Percentiles rank a stretch among this genome's conserved stretches.
These are phyloP conservation scores for Dendrostoma leiphaemia DNA, from an alignment of 2,329 filamentous ascomycete species.

Conservation along the genomic window DNA sequence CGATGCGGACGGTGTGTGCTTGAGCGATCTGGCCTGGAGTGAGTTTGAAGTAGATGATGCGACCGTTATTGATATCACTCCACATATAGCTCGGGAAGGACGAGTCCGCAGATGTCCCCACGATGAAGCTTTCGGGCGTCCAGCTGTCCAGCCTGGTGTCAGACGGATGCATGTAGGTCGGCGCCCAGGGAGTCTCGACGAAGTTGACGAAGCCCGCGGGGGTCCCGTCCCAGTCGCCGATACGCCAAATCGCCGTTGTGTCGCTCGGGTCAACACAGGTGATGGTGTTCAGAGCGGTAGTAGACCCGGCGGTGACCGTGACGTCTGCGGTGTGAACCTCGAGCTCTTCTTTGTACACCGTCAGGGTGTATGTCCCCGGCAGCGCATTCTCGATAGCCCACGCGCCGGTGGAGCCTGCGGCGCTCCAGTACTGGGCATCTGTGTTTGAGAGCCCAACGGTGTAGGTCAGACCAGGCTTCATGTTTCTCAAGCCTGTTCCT, in stretches of 20 bases:
- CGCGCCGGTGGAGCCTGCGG: slow-evolving; percentile 25
- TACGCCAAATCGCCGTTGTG: slow-evolving; percentile 32
- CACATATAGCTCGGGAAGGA: slow-evolving; percentile 41
- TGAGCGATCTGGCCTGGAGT: slow-evolving; percentile 26
- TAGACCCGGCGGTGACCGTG: slow-evolving; percentile 28
- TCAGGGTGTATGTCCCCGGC: slow-evolving; percentile 31
- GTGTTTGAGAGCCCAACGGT: slow-evolving; percentile 35
- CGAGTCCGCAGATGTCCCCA: slow-evolving; percentile 31
- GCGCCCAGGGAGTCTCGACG: slow-evolving; percentile 36
- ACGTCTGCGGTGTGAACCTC: slow-evolving; percentile 27
- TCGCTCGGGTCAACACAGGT: slow-evolving; percentile 31
- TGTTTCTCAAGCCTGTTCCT: slow-evolving; percentile 33
- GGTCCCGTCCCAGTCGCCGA: slow-evolving; percentile 35
- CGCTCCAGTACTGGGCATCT: slow-evolving; percentile 35
- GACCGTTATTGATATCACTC: slow-evolving; percentile 39
- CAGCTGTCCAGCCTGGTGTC: slow-evolving; percentile 30
- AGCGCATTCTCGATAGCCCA: slow-evolving; percentile 31
- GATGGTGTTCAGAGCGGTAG: slow-evolving; percentile 29
- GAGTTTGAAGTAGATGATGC: slow-evolving; percentile 38
- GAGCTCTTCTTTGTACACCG: slow-evolving; percentile 33
- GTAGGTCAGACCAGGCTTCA: slow-evolving; percentile 37
- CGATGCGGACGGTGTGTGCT: slow-evolving; percentile 28
- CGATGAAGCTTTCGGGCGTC: slow-evolving; percentile 32
- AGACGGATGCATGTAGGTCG: slow-evolving; percentile 40
- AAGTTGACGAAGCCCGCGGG: slow-evolving; percentile 34